These are phyloP conservation scores for Candida maesae DNA, from an alignment of 805 yeast genomes.

Conservation along the genomic window DNA sequence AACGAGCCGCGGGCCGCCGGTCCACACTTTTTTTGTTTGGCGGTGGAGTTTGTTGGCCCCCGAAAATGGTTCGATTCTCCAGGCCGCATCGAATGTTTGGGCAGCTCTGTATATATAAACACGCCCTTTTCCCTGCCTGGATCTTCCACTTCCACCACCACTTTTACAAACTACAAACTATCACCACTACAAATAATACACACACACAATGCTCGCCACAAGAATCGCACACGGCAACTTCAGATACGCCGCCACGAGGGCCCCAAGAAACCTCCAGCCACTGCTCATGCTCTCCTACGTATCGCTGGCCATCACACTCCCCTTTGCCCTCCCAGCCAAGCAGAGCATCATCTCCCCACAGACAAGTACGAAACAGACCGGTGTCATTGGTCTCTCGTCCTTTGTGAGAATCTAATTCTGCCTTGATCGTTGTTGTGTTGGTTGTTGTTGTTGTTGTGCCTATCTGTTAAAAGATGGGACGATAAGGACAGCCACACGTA, in stretches of 20 bases:
- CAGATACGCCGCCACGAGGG: constrained; percentile 16
- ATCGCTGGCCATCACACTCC: constrained; percentile 22
- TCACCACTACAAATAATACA: background rate
- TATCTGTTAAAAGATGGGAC: too few species aligned
- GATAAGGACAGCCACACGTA: too few species aligned
- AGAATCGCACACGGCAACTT: constrained; percentile 14
- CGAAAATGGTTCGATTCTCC: constrained; percentile 1
- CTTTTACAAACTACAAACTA: too few species aligned
- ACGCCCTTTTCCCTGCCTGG: background rate
- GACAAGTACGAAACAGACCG: constrained; percentile 9
- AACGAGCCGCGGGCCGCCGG: background rate
- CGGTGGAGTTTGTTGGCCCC: too few species aligned
- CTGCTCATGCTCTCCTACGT: constrained; percentile 24
- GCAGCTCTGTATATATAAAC: background rate
- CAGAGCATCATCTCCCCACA: constrained; percentile 13
- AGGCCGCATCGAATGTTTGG: background rate
- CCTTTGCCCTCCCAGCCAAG: constrained; percentile 20
- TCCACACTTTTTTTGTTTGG: too few species aligned
- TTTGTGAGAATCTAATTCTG: constrained; percentile 16
- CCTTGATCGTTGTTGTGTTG: background rate
- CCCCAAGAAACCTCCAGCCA: constrained; percentile 15
- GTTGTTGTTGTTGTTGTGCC: background rate
- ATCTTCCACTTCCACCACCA: background rate
- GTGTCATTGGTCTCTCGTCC: constrained; percentile 18
- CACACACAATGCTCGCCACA: constrained; percentile 16